Base-by-base conservation (phyloP, 106 monocot species). In the Platanthera zijinensis region DNA sequence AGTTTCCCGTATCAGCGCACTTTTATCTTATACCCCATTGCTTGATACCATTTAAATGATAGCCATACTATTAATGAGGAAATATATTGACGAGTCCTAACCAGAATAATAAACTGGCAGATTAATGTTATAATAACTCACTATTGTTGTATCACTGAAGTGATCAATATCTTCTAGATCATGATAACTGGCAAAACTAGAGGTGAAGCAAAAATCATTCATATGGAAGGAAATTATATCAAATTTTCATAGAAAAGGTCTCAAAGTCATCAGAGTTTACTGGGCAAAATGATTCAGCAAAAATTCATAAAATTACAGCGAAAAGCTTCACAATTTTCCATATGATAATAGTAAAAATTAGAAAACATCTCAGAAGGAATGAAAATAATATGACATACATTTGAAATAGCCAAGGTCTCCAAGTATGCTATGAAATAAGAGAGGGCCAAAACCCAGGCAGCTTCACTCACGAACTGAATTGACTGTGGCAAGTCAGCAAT, bases 371-470 rank as follows among this genome's bases (percentile, higher is more conserved):
- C 32, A 79, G 67, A 78, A 53, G 61, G 14, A 28, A 80, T 39
- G 21, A 74, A 69, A 69, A 49, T 66, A 49, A 68, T 25, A 13
- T 51, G 72, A 87, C 92, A 73, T 89, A 93, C 96, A 87, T 91
- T 96, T 77, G 96, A 83, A 84, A 96, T 96, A 39, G 96, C 93
- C 74, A 93, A 9, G 50, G 96, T 96, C 68, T 96, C 96, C 93
- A 96, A 80, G 74, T 83, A 96, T 52, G 96, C 96, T 73, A 96
- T 89, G 78, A 96, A 96, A 84, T 96, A 96, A 75, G 91, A 85
- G 9, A 96, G 82, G 61, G 84, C 89, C 53, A 96, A 85, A 64
- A 96, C 77, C 96, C 93, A 96, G 53, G 84, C 77, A 69, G 89
- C 93, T 76, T 96, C 91, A 66, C 72, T 75, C 57, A 74, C 81